These are phyloP conservation scores for Funneliformis mosseae DNA, from an alignment of 192 early-diverging fungal genomes.

Conservation along the genomic window DNA sequence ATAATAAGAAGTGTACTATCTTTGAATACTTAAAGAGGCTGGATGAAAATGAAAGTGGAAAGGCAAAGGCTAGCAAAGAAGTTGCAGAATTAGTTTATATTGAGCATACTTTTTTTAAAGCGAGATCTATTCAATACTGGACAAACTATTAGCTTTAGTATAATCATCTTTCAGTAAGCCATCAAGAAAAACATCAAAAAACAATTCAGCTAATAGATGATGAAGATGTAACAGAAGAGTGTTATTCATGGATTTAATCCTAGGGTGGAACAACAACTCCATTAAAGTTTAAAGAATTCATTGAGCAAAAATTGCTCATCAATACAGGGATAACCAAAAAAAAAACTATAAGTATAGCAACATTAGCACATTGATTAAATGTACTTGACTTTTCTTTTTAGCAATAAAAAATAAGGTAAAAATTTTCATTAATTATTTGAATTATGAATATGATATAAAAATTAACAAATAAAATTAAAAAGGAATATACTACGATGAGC, in stretches of 20 bases:
- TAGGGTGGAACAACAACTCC: too few species aligned
- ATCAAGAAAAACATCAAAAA: background rate
- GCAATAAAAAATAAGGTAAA: too few species aligned
- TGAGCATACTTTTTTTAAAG: background rate
- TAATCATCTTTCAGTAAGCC: background rate
- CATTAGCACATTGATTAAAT: too few species aligned
- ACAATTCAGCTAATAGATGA: too few species aligned
- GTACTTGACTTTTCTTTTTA: too few species aligned
- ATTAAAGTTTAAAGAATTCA: too few species aligned
- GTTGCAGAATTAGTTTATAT: background rate
- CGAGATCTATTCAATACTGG: background rate
- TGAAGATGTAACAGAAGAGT: too few species aligned
- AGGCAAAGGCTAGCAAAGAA: background rate
- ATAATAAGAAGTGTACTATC: background rate
- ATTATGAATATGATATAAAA: background rate
- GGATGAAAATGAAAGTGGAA: background rate
- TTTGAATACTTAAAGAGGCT: background rate
- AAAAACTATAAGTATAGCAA: too few species aligned
- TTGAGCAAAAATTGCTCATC: too few species aligned
- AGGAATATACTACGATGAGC: conserved; percentile 31
- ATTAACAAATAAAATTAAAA: conserved; percentile 3
- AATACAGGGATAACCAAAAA: too few species aligned
- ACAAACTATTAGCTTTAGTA: too few species aligned
- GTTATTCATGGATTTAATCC: too few species aligned
- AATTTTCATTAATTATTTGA: background rate